These are phyloP conservation scores for Quercus lobata DNA, from an alignment of 331 rosid genomes.

Conservation along the genomic window DNA sequence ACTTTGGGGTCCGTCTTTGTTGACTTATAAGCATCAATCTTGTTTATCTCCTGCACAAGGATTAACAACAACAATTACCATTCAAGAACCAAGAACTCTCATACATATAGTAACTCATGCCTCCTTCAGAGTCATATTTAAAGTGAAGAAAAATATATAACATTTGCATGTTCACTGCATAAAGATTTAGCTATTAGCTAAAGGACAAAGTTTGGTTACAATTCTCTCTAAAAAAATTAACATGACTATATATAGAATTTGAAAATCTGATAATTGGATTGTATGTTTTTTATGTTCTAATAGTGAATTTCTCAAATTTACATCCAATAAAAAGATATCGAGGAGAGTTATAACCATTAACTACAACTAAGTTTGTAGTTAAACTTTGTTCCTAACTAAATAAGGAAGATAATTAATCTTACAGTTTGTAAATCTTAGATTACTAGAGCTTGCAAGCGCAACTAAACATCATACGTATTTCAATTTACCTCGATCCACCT, in stretches of 20 bases:
- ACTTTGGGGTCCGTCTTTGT: conserved; percentile 43
- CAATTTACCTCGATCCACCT: conserved; percentile 64
- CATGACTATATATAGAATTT: rapidly evolving
- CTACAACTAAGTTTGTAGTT: too few species aligned
- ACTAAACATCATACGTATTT: background rate
- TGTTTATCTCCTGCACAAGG: conserved; percentile 51
- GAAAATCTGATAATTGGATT: too few species aligned
- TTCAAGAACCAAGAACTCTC: background rate
- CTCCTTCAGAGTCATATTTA: background rate
- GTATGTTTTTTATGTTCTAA: too few species aligned
- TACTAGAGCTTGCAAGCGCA: background rate
- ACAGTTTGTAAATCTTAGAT: background rate
- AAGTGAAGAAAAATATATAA: too few species aligned
- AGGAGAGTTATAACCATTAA: too few species aligned
- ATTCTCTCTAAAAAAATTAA: too few species aligned
- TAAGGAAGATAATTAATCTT: background rate
- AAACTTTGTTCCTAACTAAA: background rate
- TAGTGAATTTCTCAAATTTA: too few species aligned
- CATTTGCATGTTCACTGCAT: too few species aligned
- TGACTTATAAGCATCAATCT: conserved; percentile 44
- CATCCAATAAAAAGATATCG: too few species aligned
- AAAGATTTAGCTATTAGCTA: too few species aligned
- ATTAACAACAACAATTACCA: background rate
- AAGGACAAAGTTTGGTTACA: too few species aligned
- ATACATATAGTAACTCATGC: background rate